Base-by-base conservation (phyloP, 2,329 filamentous ascomycete species). In the Podosphaera fusca region DNA sequence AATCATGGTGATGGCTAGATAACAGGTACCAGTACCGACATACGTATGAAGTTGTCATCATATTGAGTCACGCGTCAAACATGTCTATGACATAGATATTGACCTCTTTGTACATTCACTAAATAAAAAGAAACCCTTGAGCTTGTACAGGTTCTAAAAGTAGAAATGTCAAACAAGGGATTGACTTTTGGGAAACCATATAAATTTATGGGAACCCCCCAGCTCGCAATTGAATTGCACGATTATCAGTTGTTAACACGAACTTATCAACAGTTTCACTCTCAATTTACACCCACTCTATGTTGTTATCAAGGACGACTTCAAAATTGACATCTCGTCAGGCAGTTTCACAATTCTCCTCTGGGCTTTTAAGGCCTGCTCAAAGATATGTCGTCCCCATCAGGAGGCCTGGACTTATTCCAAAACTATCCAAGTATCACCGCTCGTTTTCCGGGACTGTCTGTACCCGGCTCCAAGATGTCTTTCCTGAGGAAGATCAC, bases 401-500 rank as follows among this genome's bases (percentile, higher is more conserved):
- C 3, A 59, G 42, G 36, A 58, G 57, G 36, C 51, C 59, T 34
- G 51, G 58, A 59, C 56, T 61, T 30, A 58, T 58, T 57, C 21
- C 61, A 60, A 58, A 51, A 51, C 14, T 42, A 47, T 10, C 58
- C 59, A 35, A 36, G 59, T 21, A 21, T 34, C 58, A 57, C 36
- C 60, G 64, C 51, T 54, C 61, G 30, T 67, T 67, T 56, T 66
- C 65, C 45, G 63, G 64, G 2, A 65, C 63, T 9, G 56, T 61
- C 3, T 60, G 58, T 58, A 61, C 63, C 7, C 58, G 58, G n/a
- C 59, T 67, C 1, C 60, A 61, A 57, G 65, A 66, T 40, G 63
- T 61, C 56, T 68, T 68, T 36, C 67, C 67, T 7, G 62, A 64
- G 51, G 61, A 63, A 10, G 65, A 68, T 57, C 61, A 63, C 53